Evolutionary conservation across 345 rosid species (phyloP).

Genomic region (Citrus hindsii): DNA sequence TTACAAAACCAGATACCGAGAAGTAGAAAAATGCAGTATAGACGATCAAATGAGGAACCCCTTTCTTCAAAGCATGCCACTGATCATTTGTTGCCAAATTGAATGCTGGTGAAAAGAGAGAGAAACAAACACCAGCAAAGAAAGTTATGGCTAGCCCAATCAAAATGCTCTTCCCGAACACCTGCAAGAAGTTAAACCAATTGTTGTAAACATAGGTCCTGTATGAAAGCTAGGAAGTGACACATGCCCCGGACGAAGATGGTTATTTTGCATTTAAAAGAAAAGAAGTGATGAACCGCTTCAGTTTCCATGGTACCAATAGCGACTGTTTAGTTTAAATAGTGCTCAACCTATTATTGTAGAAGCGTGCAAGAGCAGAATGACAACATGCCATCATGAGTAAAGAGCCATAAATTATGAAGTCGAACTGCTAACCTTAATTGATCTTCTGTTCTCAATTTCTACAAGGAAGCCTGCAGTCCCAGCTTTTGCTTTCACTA

Average conservation of each 20-base stretch:
- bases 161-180: conserved; percentile 62
- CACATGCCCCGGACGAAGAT: not conserved
- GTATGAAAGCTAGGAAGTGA: not conserved
- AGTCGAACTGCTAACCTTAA: conserved; percentile 51
- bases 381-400: not conserved
- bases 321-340: not conserved
- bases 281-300: not conserved
- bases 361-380: not conserved
- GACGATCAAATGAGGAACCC: conserved; percentile 66
- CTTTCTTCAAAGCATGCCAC: conserved; percentile 64
- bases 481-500: conserved; percentile 43
- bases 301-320: not conserved
- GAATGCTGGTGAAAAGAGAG: conserved; percentile 87
- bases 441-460: conserved; percentile 66
- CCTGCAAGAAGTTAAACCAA: conserved; percentile 31
- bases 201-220: not conserved
- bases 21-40: conserved; percentile 81
- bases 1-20: conserved; percentile 54
- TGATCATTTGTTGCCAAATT: conserved; percentile 89
- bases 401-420: not conserved
- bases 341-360: not conserved
- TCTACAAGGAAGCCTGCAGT: conserved; percentile 55
- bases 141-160: conserved; percentile 57
- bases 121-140: conserved; percentile 75
- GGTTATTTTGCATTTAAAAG: not conserved